Conservation (phyloP, 768 basidiomycete genomes). For the Serendipita sp. region DNA sequence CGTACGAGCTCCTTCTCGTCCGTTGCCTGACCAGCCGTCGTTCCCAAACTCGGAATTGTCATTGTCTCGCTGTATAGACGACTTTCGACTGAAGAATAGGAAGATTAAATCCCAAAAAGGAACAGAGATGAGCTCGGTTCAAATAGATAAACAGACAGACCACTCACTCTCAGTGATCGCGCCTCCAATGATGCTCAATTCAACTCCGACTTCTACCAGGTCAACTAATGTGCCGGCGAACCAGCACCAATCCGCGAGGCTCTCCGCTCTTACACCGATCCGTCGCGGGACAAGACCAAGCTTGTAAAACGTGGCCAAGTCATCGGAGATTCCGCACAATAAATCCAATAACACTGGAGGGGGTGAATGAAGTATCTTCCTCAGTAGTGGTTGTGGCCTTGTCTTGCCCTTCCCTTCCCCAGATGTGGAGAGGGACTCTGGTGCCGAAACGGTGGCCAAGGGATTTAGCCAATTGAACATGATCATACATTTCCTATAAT, state of each 20-base stretch:
- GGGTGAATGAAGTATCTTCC: slow-evolving; percentile 59
- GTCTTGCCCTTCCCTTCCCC: slow-evolving; percentile 16
- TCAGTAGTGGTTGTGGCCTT: slow-evolving; percentile 39
- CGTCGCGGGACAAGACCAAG: slow-evolving; percentile 53
- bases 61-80: slow-evolving; percentile 62
- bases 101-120: neutral
- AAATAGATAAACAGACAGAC: neutral
- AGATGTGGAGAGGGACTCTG: slow-evolving; percentile 38
- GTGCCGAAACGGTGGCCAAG: slow-evolving; percentile 50
- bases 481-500: slow-evolving; percentile 54
- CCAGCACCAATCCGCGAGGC: slow-evolving; percentile 80
- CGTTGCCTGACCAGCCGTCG: slow-evolving; percentile 23
- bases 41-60: slow-evolving; percentile 14
- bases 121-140: neutral
- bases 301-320: slow-evolving; percentile 57
- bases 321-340: slow-evolving; percentile 57
- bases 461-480: slow-evolving; percentile 78
- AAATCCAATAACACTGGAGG: slow-evolving; percentile 72
- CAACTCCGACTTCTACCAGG: slow-evolving; percentile 70
- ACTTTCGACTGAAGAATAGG: slow-evolving; percentile 38
- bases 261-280: slow-evolving; percentile 50
- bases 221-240: slow-evolving; percentile 61
- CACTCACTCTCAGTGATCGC: slow-evolving; percentile 18
- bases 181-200: slow-evolving; percentile 45
- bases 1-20: slow-evolving; percentile 57